phyloP scores from a whole-genome alignment of 2,329 filamentous ascomycete species.

The Fusarium foetens region DNA sequence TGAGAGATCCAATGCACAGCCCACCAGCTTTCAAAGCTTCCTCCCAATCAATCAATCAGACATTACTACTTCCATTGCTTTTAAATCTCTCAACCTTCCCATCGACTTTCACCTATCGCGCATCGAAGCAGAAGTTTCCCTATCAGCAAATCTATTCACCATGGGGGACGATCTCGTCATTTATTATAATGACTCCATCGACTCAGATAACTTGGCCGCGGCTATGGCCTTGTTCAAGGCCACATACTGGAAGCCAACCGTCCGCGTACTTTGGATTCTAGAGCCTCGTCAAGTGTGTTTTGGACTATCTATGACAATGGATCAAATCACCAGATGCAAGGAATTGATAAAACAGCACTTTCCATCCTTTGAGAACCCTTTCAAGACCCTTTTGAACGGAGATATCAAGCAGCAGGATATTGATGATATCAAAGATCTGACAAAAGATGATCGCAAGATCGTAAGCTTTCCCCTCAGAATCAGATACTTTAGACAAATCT shows the following conservation, averaged over 20 bases:
- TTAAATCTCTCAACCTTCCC: conserved; percentile 30
- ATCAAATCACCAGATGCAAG: conserved; percentile 27
- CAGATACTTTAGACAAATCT: neutral
- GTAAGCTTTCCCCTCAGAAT: conserved; percentile 6
- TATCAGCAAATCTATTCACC: neutral
- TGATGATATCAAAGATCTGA: conserved; percentile 11
- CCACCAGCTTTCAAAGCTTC: conserved; percentile 13
- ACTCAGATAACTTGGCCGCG: conserved; percentile 42
- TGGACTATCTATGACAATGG: conserved; percentile 27
- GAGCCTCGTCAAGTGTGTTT: conserved; percentile 42
- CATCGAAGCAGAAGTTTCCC: neutral
- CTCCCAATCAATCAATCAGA: conserved; percentile 7
- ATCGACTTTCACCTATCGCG: conserved; percentile 9
- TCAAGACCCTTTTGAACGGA: conserved; percentile 40
- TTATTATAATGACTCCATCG: conserved; percentile 44
- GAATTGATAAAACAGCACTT: conserved; percentile 33
- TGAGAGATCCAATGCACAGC: conserved; percentile 15
- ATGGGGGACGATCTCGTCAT: conserved; percentile 39
- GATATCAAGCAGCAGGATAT: conserved; percentile 30
- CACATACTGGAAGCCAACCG: conserved; percentile 11
- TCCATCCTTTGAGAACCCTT: conserved; percentile 11
- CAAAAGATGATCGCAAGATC: conserved; percentile 15
- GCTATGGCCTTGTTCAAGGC: conserved; percentile 36
- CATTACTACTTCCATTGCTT: conserved; percentile 1
- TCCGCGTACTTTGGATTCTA: conserved; percentile 38